Evolutionary conservation across 257 asterid genomes (phyloP).

Genomic region (Solanum paucissectum): DNA sequence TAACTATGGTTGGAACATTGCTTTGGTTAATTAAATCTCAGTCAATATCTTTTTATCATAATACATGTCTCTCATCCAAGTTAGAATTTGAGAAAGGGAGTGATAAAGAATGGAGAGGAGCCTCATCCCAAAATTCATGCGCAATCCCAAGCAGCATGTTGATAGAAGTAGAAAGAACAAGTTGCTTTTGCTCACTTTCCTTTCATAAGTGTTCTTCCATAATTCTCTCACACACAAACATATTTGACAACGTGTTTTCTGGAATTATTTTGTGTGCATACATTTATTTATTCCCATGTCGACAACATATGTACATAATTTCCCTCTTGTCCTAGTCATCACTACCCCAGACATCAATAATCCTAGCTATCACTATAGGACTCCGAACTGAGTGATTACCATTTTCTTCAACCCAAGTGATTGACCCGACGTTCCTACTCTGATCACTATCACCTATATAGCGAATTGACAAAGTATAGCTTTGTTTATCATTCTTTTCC

Average conservation of each 20-base stretch:
- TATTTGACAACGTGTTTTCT: not conserved
- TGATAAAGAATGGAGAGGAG: not conserved
- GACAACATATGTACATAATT: not conserved
- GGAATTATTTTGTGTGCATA: not conserved
- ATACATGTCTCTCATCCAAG: not conserved
- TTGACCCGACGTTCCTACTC: slow-evolving; percentile 14
- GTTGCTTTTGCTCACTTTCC: not conserved
- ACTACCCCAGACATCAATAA: not conserved
- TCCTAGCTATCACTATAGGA: slow-evolving; percentile 23
- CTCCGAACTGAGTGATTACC: slow-evolving; percentile 30
- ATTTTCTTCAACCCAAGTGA: slow-evolving; percentile 29
- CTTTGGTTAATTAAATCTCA: not conserved
- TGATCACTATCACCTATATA: not conserved
- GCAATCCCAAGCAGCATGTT: not conserved
- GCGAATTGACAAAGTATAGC: not conserved
- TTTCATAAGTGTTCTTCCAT: not conserved
- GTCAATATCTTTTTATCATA: not conserved
- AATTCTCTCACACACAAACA: not conserved
- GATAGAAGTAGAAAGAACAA: not conserved
- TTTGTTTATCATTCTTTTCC: slow-evolving; percentile 2
- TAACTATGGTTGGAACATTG: not conserved
- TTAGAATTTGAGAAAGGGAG: not conserved
- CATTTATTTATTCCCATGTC: not conserved
- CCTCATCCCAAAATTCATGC: not conserved
- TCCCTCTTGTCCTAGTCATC: not conserved